phyloP scores from a whole-genome alignment of 345 rosid genomes.

The Citrus maxima region DNA sequence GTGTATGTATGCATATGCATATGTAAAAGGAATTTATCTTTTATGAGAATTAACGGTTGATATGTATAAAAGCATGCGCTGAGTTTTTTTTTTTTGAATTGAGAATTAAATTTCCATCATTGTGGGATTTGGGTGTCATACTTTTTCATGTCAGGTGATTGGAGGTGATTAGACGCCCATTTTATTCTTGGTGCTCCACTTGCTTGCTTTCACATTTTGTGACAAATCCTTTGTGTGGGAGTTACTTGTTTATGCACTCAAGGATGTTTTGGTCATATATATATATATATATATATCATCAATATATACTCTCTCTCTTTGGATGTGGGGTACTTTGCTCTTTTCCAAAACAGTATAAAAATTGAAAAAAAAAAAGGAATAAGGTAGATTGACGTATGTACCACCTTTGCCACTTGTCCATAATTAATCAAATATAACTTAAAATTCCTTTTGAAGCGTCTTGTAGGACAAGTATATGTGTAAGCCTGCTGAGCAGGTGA shows the following conservation, averaged over 20 bases:
- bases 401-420: too few relatives aligned
- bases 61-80: neutral
- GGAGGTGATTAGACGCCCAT: conserved; percentile 36
- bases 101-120: neutral
- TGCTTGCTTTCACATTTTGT: neutral
- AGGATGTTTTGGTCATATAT: neutral
- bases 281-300: too few relatives aligned
- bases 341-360: too few relatives aligned
- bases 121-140: neutral
- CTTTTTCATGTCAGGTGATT: conserved; percentile 17
- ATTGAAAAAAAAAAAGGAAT: too few relatives aligned
- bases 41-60: neutral
- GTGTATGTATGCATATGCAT: too few relatives aligned
- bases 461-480: too few relatives aligned
- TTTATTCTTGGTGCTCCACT: conserved; percentile 33
- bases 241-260: neutral
- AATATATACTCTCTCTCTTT: neutral
- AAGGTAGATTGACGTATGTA: too few relatives aligned
- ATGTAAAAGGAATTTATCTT: neutral
- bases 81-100: neutral
- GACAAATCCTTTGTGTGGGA: neutral
- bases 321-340: neutral
- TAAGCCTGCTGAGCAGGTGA: too few relatives aligned
- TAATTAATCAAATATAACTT: too few relatives aligned
- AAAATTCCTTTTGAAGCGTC: too few relatives aligned